Evolutionary conservation across 352 stramenopile genomes (phyloP).

Genomic region (Phytophthora sp.): DNA sequence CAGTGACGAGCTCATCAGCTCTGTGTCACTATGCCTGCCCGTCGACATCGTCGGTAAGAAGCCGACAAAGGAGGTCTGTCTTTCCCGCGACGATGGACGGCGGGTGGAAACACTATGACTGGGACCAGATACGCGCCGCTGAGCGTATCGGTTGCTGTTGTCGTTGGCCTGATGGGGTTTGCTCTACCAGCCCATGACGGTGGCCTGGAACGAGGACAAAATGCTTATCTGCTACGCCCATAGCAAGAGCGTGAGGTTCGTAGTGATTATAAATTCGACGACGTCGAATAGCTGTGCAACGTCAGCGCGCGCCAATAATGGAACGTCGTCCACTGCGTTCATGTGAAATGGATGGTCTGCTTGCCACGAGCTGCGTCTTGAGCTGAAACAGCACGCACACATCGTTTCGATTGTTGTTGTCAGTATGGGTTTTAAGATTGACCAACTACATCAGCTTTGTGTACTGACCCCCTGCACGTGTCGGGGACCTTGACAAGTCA

Average conservation of each 20-base stretch:
- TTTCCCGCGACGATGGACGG: slow-evolving; percentile 71
- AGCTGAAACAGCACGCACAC: slow-evolving; percentile 56
- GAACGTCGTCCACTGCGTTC: too few relatives aligned
- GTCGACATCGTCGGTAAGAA: slow-evolving; percentile 35
- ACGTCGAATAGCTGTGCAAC: slow-evolving; percentile 66
- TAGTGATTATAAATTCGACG: slow-evolving; percentile 84
- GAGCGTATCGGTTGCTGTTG: background rate
- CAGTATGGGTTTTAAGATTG: background rate
- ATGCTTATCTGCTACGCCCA: slow-evolving; percentile 82
- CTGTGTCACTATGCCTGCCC: slow-evolving; percentile 58
- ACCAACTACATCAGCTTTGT: background rate
- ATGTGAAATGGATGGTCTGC: too few relatives aligned
- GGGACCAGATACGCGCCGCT: slow-evolving; percentile 46
- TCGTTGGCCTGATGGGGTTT: too few relatives aligned
- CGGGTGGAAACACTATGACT: slow-evolving; percentile 84
- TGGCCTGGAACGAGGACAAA: slow-evolving; percentile 88
- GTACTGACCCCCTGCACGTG: too few relatives aligned
- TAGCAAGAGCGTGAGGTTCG: slow-evolving; percentile 75
- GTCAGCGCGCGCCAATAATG: slow-evolving; percentile 50
- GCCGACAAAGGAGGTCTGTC: slow-evolving; percentile 66
- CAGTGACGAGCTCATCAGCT: slow-evolving; percentile 17
- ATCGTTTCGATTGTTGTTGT: slow-evolving; percentile 40
- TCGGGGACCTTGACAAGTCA: slow-evolving; percentile 53
- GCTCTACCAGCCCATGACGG: slow-evolving; percentile 60
- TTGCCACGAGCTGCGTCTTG: slow-evolving; percentile 64